Conservation (phyloP, 257 asterid genomes). For the Datura wrightii region DNA sequence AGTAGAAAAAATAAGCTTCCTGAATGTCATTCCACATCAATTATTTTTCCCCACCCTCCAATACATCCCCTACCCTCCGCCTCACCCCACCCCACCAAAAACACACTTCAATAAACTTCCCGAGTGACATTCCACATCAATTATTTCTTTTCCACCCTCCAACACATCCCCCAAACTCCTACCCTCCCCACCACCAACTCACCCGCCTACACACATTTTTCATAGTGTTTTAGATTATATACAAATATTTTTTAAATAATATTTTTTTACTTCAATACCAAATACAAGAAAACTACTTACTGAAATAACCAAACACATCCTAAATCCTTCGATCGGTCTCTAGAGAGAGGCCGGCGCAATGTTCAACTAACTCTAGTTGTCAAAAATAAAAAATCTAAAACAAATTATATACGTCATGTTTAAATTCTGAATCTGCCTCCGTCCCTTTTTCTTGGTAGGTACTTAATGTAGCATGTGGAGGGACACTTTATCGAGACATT, state of each 20-base stretch:
- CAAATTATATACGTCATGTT: neutral
- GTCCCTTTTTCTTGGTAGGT: neutral
- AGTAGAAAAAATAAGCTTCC: too few species aligned
- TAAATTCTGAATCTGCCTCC: neutral
- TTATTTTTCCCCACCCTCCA: neutral
- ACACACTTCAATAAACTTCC: too few species aligned
- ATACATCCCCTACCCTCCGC: neutral
- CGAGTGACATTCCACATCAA: neutral
- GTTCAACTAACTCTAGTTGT: neutral
- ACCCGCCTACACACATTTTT: neutral
- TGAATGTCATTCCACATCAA: neutral
- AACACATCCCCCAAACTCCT: neutral
- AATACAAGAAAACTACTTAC: neutral
- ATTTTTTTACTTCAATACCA: neutral
- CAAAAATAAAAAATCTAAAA: too few species aligned
- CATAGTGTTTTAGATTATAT: neutral
- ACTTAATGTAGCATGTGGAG: slow-evolving; percentile 86
- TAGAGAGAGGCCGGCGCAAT: neutral
- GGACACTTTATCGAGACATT: slow-evolving; percentile 77
- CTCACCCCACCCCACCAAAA: too few species aligned
- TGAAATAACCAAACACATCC: neutral
- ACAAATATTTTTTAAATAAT: neutral
- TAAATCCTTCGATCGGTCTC: neutral
- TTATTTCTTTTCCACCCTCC: neutral
- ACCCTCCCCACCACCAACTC: too few species aligned